Evolutionary conservation across 352 stramenopile genomes (phyloP).

Genomic region (Elongisporangium undulatum): DNA sequence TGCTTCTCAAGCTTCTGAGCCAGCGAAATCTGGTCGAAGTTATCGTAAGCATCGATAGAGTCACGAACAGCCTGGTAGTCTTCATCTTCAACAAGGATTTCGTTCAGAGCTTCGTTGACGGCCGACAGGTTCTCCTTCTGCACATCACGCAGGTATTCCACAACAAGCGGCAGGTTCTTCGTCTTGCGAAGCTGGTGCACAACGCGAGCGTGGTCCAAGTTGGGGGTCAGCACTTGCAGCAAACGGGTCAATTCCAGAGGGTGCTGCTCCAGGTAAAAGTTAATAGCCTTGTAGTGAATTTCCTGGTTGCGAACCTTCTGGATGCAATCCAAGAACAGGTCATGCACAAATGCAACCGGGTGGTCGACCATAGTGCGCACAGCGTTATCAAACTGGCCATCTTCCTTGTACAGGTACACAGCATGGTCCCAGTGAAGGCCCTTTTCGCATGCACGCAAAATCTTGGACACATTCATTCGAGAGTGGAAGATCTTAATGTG

Average conservation of each 20-base stretch:
- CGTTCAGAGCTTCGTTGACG: slow-evolving; percentile 99
- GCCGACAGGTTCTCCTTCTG: slow-evolving; percentile 98
- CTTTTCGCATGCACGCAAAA: slow-evolving; percentile 97
- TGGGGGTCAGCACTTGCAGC: slow-evolving; percentile 97
- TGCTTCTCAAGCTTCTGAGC: slow-evolving; percentile 99
- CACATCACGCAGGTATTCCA: slow-evolving; percentile 98
- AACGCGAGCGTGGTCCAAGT: slow-evolving; percentile 97
- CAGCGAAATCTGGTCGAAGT: slow-evolving; percentile 99
- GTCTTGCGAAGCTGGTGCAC: slow-evolving; percentile 98
- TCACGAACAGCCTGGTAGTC: slow-evolving; percentile 97
- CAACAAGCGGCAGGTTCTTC: slow-evolving; percentile 95
- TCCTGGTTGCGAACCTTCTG: slow-evolving; percentile 99
- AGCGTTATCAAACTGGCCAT: slow-evolving; percentile 98
- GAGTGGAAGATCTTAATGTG: slow-evolving; percentile 99
- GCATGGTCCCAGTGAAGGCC: slow-evolving; percentile 97
- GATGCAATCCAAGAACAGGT: slow-evolving; percentile 99
- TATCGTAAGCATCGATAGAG: slow-evolving; percentile 98
- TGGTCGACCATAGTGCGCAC: slow-evolving; percentile 99
- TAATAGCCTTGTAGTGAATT: slow-evolving; percentile 99
- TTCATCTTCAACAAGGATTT: slow-evolving; percentile 96
- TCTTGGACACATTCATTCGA: slow-evolving; percentile 99
- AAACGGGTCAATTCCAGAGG: slow-evolving; percentile 96
- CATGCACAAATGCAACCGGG: slow-evolving; percentile 95
- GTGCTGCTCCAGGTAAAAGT: slow-evolving; percentile 98
- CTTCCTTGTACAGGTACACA: slow-evolving; percentile 99